Evolutionary conservation across 2,329 filamentous ascomycete species (phyloP), one percentile per base, ranked within the genome.

Genomic region (Fusarium circinatum): DNA sequence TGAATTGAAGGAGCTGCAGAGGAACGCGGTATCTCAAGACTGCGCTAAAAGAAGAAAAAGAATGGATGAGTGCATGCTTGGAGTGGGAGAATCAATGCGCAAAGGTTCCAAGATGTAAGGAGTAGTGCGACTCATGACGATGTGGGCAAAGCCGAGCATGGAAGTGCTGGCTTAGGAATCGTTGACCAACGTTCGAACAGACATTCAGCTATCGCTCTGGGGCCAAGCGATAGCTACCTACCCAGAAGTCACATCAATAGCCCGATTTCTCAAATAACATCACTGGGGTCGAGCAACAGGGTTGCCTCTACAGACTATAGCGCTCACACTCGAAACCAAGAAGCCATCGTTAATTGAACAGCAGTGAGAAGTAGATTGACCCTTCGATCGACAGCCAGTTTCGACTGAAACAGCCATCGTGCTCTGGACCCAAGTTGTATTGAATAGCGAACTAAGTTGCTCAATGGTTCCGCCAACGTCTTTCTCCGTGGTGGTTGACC

Each of bases 321-420:
- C 6, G 3, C 12, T 20, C 17, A 34, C 4, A 5, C 30, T 15
- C 11, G 4, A 34, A 4, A 11, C 8, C 3, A 34, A 18, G 4
- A 51, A 10, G 48, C n/a, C 17, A 8, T 9, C 3, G 22, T 6
- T 10, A 10, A 9, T 51, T 24, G 6, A 51, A 20, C n/a, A 24
- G n/a, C 17, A 8, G 9, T 24, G 12, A 20, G 30, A 51, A 24
- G 30, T 6, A 11, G 3, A 12, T 24, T 7, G 17, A 14, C 17
- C 22, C 11, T 34, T 51, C 12, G 8, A 18, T 3, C 3, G 12
- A 24, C 6, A 15, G 13, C 12, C 1, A 20, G 22, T 11, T 24
- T 20, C 6, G 22, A 51, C 4, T 24, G 22, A 11, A 24, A 24
- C 30, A 14, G 30, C 17, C n/a, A 8, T 34, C 30, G n/a, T 11